A percentile compares a stretch with the other conserved stretches of the same genome.
Conservation (phyloP, 2,329 filamentous ascomycete species). For the Aspergillus sp. region DNA sequence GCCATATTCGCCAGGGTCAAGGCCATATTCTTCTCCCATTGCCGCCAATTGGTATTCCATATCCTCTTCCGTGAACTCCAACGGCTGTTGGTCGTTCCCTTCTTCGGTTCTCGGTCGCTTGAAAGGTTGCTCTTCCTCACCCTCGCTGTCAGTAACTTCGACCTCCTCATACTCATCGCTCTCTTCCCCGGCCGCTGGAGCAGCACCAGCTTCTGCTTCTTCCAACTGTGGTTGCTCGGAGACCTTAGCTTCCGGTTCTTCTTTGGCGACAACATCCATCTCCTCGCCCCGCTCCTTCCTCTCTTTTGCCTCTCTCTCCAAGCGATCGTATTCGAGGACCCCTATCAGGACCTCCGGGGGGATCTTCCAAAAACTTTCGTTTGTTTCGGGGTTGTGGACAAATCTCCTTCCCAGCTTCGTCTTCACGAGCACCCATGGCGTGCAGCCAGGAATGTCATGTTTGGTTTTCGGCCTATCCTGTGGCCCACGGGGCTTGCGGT, state of each 20-base stretch:
- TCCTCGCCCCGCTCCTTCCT: slow-evolving; percentile 49
- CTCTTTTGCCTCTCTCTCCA: slow-evolving; percentile 71
- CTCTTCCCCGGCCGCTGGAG: slow-evolving; percentile 49
- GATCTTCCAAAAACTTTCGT: slow-evolving; percentile 93
- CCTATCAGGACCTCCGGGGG: slow-evolving; percentile 82
- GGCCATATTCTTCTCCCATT: slow-evolving; percentile 82
- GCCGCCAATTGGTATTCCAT: slow-evolving; percentile 88
- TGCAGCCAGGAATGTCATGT: slow-evolving; percentile 74
- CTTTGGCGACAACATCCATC: slow-evolving; percentile 24
- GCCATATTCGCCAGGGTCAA: slow-evolving; percentile 76
- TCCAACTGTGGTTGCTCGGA: slow-evolving; percentile 12
- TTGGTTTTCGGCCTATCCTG: slow-evolving; percentile 80
- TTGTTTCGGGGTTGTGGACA: slow-evolving; percentile 82
- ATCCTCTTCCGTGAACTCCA: slow-evolving; percentile 92
- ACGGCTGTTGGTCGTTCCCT: slow-evolving; percentile 47
- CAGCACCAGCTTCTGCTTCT: slow-evolving; percentile 25
- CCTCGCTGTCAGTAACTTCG: slow-evolving; percentile 66
- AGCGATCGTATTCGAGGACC: slow-evolving; percentile 65
- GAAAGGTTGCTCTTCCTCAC: slow-evolving; percentile 55
- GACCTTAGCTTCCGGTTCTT: slow-evolving; percentile 20
- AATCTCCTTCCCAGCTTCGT: slow-evolving; percentile 89
- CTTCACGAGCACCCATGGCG: slow-evolving; percentile 89
- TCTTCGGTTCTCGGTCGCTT: slow-evolving; percentile 58
- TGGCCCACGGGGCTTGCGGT: slow-evolving; percentile 67
- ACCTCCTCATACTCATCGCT: slow-evolving; percentile 77